Base-by-base conservation (phyloP, 352 stramenopile species). In the Phytophthora europaea region DNA sequence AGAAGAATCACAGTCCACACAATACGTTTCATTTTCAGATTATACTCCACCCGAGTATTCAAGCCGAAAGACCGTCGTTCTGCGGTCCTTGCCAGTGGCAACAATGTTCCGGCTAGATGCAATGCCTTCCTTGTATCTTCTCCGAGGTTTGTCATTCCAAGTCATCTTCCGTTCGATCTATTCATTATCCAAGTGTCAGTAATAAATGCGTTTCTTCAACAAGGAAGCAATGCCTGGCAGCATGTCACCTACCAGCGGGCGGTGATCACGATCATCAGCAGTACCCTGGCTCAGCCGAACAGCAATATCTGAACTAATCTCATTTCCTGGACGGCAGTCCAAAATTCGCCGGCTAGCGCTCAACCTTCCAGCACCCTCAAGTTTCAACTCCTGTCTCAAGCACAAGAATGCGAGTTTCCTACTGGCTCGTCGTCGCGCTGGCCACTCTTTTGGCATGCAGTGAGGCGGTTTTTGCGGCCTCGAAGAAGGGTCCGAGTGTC, bases 331-430 rank as follows among this genome's bases (percentile, higher is more conserved):
- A 53, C 7, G n/a, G 18, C 47, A 53, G 16, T 53, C 20, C 6
- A 2, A 28, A 15, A 53, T 78, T 52, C 36, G 15, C 55, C 55
- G 33, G 2, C 5, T 22, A 36, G 22, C 47, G n/a, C 36, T 20
- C 33, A 51, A 16, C 34, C 8, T 53, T 4, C 50, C 50, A 55
- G 10, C 13, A 36, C 50, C 9, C 18, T 48, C 40, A 18, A 15
- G 2, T 10, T 53, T 0, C 10, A 28, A 55, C 50, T 36, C 16
- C 34, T 18, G 8, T 10, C n/a, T 13, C 43, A 58, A 58, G n/a
- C n/a, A 22, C 38, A 22, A 65, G 38, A 10, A 73, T 73, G 67
- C 67, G 67, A 23, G 18, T 69, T 18, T 38, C 26, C 28, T 38
- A 28, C 40, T 60, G 52, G 15, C 2, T 73, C 4, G 4, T 69